A percentile compares a stretch with the other conserved stretches of the same genome.
Conservation (phyloP, 2,329 filamentous ascomycete species). For the Hypomyces rosellus region DNA sequence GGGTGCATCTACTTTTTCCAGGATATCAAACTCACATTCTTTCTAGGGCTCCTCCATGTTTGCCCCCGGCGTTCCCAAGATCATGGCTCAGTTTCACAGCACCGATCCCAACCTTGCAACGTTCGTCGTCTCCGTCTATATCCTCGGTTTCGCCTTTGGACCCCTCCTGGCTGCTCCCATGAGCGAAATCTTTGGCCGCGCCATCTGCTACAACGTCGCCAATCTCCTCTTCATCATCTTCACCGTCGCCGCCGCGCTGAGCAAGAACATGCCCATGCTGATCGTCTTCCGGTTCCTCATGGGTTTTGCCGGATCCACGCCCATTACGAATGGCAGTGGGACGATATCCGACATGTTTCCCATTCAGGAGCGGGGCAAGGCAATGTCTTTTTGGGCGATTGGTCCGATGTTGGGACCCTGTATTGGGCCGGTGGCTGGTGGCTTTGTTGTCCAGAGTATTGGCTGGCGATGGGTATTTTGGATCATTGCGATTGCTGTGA, state of each 20-base stretch:
- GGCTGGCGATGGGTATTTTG: constrained; percentile 49
- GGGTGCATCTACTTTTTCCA: too few relatives aligned
- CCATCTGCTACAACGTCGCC: constrained; percentile 47
- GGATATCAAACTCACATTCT: too few relatives aligned
- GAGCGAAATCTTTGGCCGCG: constrained; percentile 59
- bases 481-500: constrained; percentile 7
- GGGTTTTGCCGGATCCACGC: constrained; percentile 51
- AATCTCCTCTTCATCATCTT: constrained; percentile 57
- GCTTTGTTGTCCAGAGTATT: constrained; percentile 42
- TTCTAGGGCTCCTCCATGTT: too few relatives aligned
- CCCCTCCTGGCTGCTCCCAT: constrained; percentile 52
- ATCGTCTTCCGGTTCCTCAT: constrained; percentile 55
- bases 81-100: too few relatives aligned
- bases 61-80: too few relatives aligned
- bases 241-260: constrained; percentile 58
- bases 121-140: too few relatives aligned
- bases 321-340: constrained; percentile 49
- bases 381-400: constrained; percentile 46
- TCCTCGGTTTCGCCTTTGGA: constrained; percentile 24
- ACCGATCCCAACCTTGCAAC: too few relatives aligned
- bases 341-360: constrained; percentile 49
- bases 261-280: constrained; percentile 46
- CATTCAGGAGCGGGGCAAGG: constrained; percentile 39
- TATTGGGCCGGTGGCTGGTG: constrained; percentile 43
- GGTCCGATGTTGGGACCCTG: constrained; percentile 54